Evolutionary conservation across 345 rosid species (phyloP), one percentile per base, ranked within the genome.

Genomic region (Citrus trifoliata): DNA sequence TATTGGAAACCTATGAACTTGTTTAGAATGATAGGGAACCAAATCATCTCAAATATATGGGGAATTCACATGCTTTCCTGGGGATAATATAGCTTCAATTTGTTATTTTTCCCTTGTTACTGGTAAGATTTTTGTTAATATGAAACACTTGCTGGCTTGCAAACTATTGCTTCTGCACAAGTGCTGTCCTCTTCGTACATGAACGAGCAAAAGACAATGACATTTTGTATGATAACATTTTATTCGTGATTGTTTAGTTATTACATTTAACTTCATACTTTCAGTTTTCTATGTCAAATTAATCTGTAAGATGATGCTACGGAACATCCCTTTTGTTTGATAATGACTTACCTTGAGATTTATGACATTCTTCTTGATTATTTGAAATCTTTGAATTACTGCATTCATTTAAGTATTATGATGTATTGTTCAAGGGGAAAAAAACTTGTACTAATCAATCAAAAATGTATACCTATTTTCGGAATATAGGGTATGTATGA

Each of bases 401-500:
- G 73, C 46, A 53, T 55, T 70, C 75, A 56, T 33, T 9, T 5
- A 55, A 12, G 30, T 38, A 46, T 35, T 18, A 7, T 21, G 53
- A 16, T 68, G 10, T 13, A 61, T 63, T 24, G 3, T 14, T 37
- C 60, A 6, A 60, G 37, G 60, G 65, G 5, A 24, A 7, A 40
- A 51, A 24, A 28, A 35, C 55, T 53, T 21, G 64, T 78, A 62
- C 66, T 78, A 62, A 74, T 73, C 4, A 32, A 74, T 73, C 2
- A 32, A 28, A 74, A n/a, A 2, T 59, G 46, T 59, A 63, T 42
- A 27, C 22, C 27, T 46, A 56, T 74, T 64, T 60, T 24, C 76
- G 78, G 76, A 70, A 25, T 85, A 53, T 80, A 97, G 99, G 97
- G 98, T 40, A 83, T 92, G 98, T 93, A 93, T 33, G 93, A 91